These are phyloP conservation scores for Sarocladium strictum DNA, from an alignment of 2,329 filamentous ascomycete species.

Conservation along the genomic window DNA sequence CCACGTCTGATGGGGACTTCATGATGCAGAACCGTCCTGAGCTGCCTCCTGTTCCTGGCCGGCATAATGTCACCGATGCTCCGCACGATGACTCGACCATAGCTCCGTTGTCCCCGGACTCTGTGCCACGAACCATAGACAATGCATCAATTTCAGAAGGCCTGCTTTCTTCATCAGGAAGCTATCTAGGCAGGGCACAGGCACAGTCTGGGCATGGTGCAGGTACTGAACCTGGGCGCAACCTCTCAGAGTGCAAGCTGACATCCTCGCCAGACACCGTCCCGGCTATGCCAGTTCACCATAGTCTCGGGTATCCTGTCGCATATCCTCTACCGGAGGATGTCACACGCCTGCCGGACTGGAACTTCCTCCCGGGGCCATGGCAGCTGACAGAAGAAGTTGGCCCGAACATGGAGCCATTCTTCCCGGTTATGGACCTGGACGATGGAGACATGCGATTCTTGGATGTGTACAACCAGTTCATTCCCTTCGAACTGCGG, in stretches of 20 bases:
- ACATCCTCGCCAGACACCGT: too few species aligned
- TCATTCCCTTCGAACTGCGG: slow-evolving; percentile 23
- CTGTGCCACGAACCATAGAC: not conserved
- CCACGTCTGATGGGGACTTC: not conserved
- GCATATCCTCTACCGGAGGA: not conserved
- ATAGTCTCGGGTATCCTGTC: not conserved
- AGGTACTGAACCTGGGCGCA: not conserved
- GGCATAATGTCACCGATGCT: not conserved
- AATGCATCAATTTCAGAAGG: not conserved
- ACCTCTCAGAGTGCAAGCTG: too few species aligned
- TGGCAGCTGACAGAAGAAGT: not conserved
- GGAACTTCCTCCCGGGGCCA: slow-evolving; percentile 15
- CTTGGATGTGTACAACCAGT: slow-evolving; percentile 24
- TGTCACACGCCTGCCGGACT: slow-evolving; percentile 14
- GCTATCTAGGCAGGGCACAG: not conserved
- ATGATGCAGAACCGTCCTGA: not conserved
- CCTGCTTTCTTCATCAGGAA: not conserved
- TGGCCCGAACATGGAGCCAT: not conserved
- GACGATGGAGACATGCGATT: slow-evolving; percentile 26
- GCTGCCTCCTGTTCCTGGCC: too few species aligned
- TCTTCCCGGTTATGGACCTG: slow-evolving; percentile 17
- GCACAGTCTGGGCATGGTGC: not conserved
- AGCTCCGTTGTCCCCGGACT: not conserved
- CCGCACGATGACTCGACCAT: not conserved
- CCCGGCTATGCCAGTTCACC: too few species aligned